Conservation (phyloP, 179 eudicot genomes). For the Vitellaria paradoxa region DNA sequence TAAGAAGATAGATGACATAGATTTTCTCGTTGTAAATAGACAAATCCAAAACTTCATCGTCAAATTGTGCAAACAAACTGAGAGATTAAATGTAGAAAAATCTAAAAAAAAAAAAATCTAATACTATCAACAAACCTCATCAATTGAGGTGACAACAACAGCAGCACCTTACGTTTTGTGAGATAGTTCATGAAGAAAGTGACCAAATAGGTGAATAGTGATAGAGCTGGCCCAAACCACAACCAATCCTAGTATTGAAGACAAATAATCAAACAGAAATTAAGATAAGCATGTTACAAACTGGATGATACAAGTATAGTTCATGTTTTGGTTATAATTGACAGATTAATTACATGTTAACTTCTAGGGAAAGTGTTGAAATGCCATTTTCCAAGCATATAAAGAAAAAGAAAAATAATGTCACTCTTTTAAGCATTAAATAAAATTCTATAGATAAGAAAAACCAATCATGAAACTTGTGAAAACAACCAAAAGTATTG, state of each 20-base stretch:
- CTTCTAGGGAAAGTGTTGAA: conserved; percentile 47
- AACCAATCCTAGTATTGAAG: conserved; percentile 68
- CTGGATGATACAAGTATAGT: not conserved
- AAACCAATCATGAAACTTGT: not conserved
- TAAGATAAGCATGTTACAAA: not conserved
- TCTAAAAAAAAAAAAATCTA: too few relatives aligned
- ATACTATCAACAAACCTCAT: conserved; percentile 51
- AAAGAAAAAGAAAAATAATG: not conserved
- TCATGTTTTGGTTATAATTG: not conserved
- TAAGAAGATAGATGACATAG: too few relatives aligned
- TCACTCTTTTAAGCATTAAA: not conserved
- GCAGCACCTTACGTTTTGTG: conserved; percentile 94
- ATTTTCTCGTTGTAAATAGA: too few relatives aligned
- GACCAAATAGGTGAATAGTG: conserved; percentile 75
- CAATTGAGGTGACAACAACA: conserved; percentile 89
- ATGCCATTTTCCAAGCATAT: not conserved
- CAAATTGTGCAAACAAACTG: not conserved
- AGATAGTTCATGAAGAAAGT: conserved; percentile 79
- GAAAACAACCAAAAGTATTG: conserved; percentile 46
- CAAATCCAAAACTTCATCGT: too few relatives aligned
- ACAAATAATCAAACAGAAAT: not conserved
- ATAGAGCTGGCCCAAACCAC: conserved; percentile 77
- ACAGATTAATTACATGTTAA: conserved; percentile 58
- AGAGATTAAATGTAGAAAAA: not conserved
- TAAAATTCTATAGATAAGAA: not conserved